Evolutionary conservation across 164 flowering plant genomes (phyloP).

Genomic region (Cinnamomum chago): DNA sequence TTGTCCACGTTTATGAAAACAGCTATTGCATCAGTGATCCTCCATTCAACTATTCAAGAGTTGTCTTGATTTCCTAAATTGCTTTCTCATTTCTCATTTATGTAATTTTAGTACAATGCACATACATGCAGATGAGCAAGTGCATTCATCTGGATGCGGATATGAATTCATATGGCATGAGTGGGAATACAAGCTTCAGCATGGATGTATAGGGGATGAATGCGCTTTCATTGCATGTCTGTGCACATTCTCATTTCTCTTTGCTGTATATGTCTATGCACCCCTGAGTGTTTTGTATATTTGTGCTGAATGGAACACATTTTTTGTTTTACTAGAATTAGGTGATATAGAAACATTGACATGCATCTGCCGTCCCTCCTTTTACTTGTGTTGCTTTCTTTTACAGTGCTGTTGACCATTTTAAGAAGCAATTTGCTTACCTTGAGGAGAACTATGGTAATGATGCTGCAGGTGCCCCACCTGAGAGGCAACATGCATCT

Average conservation of each 20-base stretch:
- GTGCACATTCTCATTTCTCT: neutral
- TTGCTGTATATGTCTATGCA: neutral
- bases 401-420: slow-evolving; percentile 96
- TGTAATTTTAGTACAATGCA: neutral
- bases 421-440: slow-evolving; percentile 93
- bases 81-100: neutral
- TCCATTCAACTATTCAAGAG: neutral
- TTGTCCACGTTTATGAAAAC: neutral
- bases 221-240: neutral
- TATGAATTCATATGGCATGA: neutral
- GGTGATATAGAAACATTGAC: neutral
- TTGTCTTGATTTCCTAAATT: neutral
- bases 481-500: slow-evolving; percentile 93
- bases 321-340: neutral
- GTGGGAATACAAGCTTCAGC: neutral
- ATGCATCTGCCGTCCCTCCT: neutral
- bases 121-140: neutral
- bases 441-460: slow-evolving; percentile 95
- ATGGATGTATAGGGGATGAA: neutral
- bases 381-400: neutral
- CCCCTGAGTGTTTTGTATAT: neutral
- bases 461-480: slow-evolving; percentile 70
- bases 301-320: neutral
- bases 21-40: too few species aligned
- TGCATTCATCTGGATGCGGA: neutral